These are phyloP conservation scores for Penicillium herquei DNA, from an alignment of 495 filamentous ascomycete species.

Conservation along the genomic window DNA sequence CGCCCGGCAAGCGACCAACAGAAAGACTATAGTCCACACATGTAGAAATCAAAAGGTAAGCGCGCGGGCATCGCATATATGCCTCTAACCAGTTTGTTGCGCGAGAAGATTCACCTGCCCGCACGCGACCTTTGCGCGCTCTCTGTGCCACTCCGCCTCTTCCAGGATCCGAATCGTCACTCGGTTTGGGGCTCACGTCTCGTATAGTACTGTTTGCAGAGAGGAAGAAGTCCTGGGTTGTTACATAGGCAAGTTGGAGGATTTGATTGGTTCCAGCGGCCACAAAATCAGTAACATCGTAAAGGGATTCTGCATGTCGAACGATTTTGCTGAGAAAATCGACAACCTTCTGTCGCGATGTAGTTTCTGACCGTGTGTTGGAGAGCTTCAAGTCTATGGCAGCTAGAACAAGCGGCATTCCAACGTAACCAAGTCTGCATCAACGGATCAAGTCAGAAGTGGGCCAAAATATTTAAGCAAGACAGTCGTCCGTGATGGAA, in stretches of 20 bases:
- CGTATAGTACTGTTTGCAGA: background rate
- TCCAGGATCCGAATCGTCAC: too few species aligned
- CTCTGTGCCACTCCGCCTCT: too few species aligned
- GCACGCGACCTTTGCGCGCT: too few species aligned
- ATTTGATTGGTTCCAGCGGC: conserved; percentile 31
- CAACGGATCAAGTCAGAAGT: background rate
- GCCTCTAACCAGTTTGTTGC: conserved; percentile 32
- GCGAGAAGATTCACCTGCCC: background rate
- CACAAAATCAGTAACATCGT: conserved; percentile 36
- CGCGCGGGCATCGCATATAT: conserved; percentile 30
- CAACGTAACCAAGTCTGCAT: conserved; percentile 27
- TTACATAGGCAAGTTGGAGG: conserved; percentile 30
- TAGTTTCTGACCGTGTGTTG: conserved; percentile 17
- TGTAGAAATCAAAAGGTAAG: conserved; percentile 35
- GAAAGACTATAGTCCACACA: conserved; percentile 32
- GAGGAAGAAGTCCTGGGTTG: conserved; percentile 30
- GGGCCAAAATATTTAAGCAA: too few species aligned
- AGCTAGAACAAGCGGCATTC: conserved; percentile 34
- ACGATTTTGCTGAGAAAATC: conserved; percentile 29
- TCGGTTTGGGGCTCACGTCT: too few species aligned
- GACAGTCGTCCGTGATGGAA: too few species aligned
- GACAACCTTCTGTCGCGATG: conserved; percentile 20
- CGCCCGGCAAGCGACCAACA: conserved; percentile 25
- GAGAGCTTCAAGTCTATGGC: conserved; percentile 38
- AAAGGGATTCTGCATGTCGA: conserved; percentile 27